Evolutionary conservation across 495 filamentous ascomycete genomes (phyloP).

Genomic region (Trichocladium antarcticum): DNA sequence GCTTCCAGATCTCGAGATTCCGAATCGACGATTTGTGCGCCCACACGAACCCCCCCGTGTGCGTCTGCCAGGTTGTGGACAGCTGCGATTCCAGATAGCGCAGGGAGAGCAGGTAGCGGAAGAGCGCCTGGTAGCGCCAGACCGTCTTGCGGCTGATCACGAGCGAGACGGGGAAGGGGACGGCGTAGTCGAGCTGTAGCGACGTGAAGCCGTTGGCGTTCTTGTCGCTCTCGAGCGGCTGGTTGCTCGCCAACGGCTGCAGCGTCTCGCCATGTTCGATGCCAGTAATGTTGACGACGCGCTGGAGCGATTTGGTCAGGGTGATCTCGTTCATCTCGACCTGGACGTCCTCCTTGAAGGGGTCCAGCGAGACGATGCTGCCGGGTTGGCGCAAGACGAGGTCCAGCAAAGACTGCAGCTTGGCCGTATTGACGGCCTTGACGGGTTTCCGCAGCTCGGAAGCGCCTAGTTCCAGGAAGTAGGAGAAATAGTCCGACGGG

Average conservation of each 20-base stretch:
- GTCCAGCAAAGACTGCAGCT: slow-evolving; percentile 88
- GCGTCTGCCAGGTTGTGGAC: slow-evolving; percentile 77
- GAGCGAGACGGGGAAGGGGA: slow-evolving; percentile 92
- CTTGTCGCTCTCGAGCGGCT: slow-evolving; percentile 64
- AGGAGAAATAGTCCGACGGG: slow-evolving; percentile 92
- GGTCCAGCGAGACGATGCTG: slow-evolving; percentile 84
- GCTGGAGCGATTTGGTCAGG: slow-evolving; percentile 85
- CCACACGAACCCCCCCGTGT: slow-evolving; percentile 77
- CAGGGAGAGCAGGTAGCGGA: slow-evolving; percentile 80
- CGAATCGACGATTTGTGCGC: slow-evolving; percentile 62
- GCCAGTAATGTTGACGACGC: slow-evolving; percentile 88
- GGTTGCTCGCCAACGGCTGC: slow-evolving; percentile 36
- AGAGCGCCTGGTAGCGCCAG: slow-evolving; percentile 88
- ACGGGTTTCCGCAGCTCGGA: slow-evolving; percentile 84
- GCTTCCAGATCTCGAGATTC: slow-evolving; percentile 81
- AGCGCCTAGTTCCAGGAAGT: slow-evolving; percentile 82
- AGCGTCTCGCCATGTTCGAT: slow-evolving; percentile 75
- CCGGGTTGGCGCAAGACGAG: slow-evolving; percentile 90
- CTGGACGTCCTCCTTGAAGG: slow-evolving; percentile 96
- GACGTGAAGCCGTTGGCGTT: slow-evolving; percentile 82
- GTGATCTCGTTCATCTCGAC: slow-evolving; percentile 92
- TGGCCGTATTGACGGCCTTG: slow-evolving; percentile 76
- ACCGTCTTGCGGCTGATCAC: slow-evolving; percentile 95
- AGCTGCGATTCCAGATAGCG: slow-evolving; percentile 81
- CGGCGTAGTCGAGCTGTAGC: slow-evolving; percentile 82